A percentile compares a stretch with the other conserved stretches of the same genome.
Evolutionary conservation across 1,139 yeast species (phyloP).

Genomic region (Pichia norvegensis): DNA sequence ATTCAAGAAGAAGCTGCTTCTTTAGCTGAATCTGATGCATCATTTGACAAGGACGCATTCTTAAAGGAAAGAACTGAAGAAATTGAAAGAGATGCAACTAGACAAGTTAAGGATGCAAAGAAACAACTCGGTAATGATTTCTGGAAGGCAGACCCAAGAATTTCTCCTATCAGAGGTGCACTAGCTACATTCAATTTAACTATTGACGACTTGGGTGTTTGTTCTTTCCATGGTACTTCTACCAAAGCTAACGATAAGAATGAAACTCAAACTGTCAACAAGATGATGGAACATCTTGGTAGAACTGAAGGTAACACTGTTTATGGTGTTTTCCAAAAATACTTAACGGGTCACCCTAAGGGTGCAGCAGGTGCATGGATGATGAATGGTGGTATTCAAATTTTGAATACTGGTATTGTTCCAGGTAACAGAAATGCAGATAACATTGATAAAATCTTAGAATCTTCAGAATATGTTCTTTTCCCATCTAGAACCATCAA

Average conservation of each 20-base stretch:
- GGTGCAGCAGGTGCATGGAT: conserved; percentile 99
- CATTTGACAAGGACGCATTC: conserved; percentile 41
- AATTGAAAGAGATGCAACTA: conserved; percentile 73
- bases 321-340: conserved; percentile 96
- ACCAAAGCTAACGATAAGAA: conserved; percentile 98
- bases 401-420: conserved; percentile 83
- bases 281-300: conserved; percentile 92
- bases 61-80: conserved; percentile 81
- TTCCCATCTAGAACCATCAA: conserved; percentile 91
- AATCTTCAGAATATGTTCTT: conserved; percentile 78
- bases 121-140: conserved; percentile 94
- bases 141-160: conserved; percentile 84
- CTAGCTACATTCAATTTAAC: conserved; percentile 89
- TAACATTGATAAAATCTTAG: conserved; percentile 77
- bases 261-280: conserved; percentile 83
- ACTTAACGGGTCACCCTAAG: conserved; percentile 98
- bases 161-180: conserved; percentile 95
- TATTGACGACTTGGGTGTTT: conserved; percentile 90
- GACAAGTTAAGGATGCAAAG: conserved; percentile 84
- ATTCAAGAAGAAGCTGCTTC: conserved; percentile 63
- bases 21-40: conserved; percentile 37
- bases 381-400: conserved; percentile 97
- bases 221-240: conserved; percentile 99
- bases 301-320: conserved; percentile 97
- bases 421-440: conserved; percentile 99